Evolutionary conservation across 1,284 basidiomycete species (phyloP).

Genomic region (Singerocomus rubriflavus): DNA sequence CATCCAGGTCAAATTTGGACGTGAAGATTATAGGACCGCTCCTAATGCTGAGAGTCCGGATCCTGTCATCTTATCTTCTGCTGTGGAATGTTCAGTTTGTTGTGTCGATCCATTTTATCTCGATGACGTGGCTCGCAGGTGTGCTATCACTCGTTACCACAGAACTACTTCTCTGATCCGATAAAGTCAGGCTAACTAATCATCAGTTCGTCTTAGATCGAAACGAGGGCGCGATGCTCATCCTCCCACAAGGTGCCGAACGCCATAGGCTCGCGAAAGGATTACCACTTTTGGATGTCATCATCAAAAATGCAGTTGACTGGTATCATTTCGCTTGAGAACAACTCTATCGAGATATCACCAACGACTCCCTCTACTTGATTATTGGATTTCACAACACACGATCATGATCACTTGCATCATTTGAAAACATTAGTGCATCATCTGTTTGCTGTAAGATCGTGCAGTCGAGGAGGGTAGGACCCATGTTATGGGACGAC

Average conservation of each 20-base stretch:
- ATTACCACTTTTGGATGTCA: neutral
- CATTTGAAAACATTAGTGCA: neutral
- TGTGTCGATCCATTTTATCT: neutral
- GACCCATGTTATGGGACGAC: neutral
- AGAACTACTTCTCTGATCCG: too few relatives aligned
- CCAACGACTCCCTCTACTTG: slow-evolving; percentile 4
- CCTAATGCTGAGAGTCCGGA: neutral
- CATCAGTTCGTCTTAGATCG: neutral
- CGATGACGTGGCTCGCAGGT: neutral
- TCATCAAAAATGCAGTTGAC: neutral
- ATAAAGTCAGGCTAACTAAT: neutral
- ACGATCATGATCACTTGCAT: slow-evolving; percentile 5
- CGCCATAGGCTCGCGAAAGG: neutral
- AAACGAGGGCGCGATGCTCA: slow-evolving; percentile 3
- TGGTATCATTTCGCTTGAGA: slow-evolving; percentile 3
- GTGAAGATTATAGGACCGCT: neutral
- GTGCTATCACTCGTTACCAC: neutral
- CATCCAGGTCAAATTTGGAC: neutral
- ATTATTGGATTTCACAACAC: slow-evolving; percentile 11
- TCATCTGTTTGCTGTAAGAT: neutral
- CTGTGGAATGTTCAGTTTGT: neutral
- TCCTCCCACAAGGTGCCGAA: slow-evolving; percentile 7
- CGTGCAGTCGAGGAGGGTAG: neutral
- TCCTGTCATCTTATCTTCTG: neutral
- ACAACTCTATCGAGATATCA: neutral